phyloP scores from a whole-genome alignment of 192 early-diverging fungal species.

The Rhizoclosmatium globosum region DNA sequence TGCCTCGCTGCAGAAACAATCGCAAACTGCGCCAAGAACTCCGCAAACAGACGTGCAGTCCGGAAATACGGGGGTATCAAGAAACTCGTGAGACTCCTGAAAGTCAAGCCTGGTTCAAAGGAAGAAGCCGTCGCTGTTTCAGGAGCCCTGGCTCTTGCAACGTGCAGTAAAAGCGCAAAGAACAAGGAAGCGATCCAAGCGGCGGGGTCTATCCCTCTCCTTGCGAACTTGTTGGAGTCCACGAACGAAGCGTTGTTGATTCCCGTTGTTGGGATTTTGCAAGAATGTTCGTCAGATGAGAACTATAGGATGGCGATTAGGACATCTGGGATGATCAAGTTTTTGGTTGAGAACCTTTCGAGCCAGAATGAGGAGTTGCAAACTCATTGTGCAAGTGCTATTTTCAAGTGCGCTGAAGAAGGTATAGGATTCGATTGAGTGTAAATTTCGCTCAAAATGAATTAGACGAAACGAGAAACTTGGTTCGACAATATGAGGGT shows the following conservation, averaged over 20 bases:
- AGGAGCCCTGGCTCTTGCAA: slow-evolving; percentile 66
- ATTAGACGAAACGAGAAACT: slow-evolving; percentile 62
- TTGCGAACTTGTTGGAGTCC: slow-evolving; percentile 65
- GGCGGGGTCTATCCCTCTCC: slow-evolving; percentile 65
- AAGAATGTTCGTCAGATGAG: slow-evolving; percentile 71
- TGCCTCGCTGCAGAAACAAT: slow-evolving; percentile 74
- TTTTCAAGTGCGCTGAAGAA: slow-evolving; percentile 75
- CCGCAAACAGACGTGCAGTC: slow-evolving; percentile 61
- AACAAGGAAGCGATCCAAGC: slow-evolving; percentile 72
- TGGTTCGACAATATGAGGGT: slow-evolving; percentile 64
- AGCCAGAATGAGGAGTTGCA: slow-evolving; percentile 68
- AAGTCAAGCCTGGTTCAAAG: slow-evolving; percentile 45
- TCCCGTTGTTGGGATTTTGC: slow-evolving; percentile 70
- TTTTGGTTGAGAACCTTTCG: slow-evolving; percentile 69
- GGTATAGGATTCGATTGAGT: slow-evolving; percentile 48
- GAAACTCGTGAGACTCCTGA: slow-evolving; percentile 65
- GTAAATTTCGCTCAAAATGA: not conserved
- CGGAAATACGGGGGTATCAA: slow-evolving; percentile 67
- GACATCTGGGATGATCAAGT: slow-evolving; percentile 66
- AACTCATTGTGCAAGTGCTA: slow-evolving; percentile 68
- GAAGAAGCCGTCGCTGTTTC: slow-evolving; percentile 67
- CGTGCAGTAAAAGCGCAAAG: slow-evolving; percentile 66
- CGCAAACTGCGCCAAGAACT: slow-evolving; percentile 70
- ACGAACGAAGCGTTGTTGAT: slow-evolving; percentile 66
- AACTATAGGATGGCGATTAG: slow-evolving; percentile 66